Evolutionary conservation across 352 stramenopile species (phyloP), one percentile per base, ranked within the genome.

Genomic region (Phytophthora parvispora): DNA sequence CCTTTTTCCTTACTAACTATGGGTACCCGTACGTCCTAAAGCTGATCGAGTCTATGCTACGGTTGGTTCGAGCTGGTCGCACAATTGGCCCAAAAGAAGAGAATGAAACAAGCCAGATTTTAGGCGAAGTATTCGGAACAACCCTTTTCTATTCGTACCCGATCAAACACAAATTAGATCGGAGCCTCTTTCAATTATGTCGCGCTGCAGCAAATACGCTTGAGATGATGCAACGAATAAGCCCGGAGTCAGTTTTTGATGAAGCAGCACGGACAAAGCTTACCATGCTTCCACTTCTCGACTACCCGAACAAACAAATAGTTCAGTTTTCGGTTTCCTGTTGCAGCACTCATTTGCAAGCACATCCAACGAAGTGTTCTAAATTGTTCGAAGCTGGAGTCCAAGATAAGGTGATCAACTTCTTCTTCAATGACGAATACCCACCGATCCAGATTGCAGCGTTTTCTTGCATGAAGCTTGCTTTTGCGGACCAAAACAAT

Each of bases 401-500:
- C 27, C 66, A 51, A 25, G 66, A 69, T 7, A 74, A 64, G 48
- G 22, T 74, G 16, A 60, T 74, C n/a, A 20, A 51, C n/a, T 55
- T 65, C 43, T 69, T 69, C 28, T 74, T 74, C 53, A 28, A 64
- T 2, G 45, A 62, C 7, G 31, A 52, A 9, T 74, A 54, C 36
- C 66, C 66, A 22, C 59, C 34, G 18, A 58, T 74, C 31, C 66
- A 74, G 18, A 45, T 54, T 36, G 60, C 66, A 28, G 66, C 66
- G 12, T 74, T 74, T 58, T 69, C 66, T 4, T 74, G 43, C 58
- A 65, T 74, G 32, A 74, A 74, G 32, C 38, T 64, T 25, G 51
- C 42, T 42, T 60, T 74, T 20, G 60, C 66, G 16, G 60, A 69
- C 40, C 66, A 74, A 28, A 69, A 59, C 15, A 47, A 40, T 28